Percentiles rank a stretch among this genome's conserved stretches.
These are phyloP conservation scores for Fusarium anguioides DNA, from an alignment of 2,329 filamentous ascomycete genomes.

Conservation along the genomic window DNA sequence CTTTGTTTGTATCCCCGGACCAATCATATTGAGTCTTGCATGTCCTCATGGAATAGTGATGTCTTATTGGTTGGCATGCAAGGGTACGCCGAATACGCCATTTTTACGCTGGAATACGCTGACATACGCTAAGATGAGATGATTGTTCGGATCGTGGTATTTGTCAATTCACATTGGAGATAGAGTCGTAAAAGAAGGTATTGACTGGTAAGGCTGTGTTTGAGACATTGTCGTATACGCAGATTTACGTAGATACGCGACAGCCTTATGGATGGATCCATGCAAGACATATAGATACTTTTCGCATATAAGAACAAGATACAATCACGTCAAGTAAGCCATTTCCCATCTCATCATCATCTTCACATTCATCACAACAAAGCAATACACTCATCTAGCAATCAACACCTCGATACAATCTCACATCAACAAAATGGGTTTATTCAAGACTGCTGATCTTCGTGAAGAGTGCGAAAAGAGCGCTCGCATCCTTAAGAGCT, in stretches of 20 bases:
- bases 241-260: too few species aligned
- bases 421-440: not conserved
- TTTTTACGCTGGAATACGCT: not conserved
- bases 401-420: too few species aligned
- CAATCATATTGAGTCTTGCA: not conserved
- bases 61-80: not conserved
- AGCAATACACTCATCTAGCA: rapidly evolving
- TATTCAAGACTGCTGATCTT: constrained; percentile 2
- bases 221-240: not conserved
- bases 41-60: not conserved
- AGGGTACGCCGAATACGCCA: not conserved
- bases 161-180: not conserved
- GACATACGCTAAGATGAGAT: not conserved
- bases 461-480: constrained; percentile 12
- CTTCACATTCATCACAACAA: not conserved
- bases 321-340: not conserved
- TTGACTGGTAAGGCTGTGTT: not conserved
- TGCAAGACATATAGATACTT: rapidly evolving
- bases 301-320: not conserved
- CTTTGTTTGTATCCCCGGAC: not conserved
- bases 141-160: not conserved
- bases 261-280: rapidly evolving
- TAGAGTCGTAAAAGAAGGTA: not conserved
- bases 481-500: constrained; percentile 2
- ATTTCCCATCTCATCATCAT: not conserved